Evolutionary conservation across 305 asterid genomes (phyloP).

Genomic region (Andrographis paniculata): DNA sequence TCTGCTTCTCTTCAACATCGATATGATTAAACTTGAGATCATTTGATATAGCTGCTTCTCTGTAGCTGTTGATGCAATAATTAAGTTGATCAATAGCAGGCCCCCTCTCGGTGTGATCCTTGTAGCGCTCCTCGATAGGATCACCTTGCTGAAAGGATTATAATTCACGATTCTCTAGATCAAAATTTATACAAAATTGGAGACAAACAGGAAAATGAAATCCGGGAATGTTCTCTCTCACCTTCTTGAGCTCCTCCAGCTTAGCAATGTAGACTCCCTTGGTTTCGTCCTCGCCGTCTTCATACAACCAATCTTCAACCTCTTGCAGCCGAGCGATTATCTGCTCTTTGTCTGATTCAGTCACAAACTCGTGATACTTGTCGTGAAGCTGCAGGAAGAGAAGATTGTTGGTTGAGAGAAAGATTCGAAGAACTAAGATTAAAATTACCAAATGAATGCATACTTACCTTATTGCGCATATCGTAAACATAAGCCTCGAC

Average conservation of each 20-base stretch:
- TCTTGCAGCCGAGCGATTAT: conserved; percentile 60
- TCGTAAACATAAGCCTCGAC: conserved; percentile 88
- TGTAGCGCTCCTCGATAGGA: conserved; percentile 73
- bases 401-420: conserved; percentile 8
- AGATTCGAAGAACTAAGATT: neutral
- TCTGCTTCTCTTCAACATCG: conserved; percentile 55
- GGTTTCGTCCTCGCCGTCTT: conserved; percentile 90
- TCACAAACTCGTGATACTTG: conserved; percentile 50
- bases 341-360: conserved; percentile 65
- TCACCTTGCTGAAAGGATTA: conserved; percentile 61
- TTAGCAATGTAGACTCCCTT: conserved; percentile 76
- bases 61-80: conserved; percentile 64
- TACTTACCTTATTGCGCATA: conserved; percentile 64
- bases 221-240: conserved; percentile 5
- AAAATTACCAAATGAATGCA: neutral
- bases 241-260: conserved; percentile 82
- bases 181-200: neutral
- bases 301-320: conserved; percentile 83
- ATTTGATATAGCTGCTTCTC: conserved; percentile 58
- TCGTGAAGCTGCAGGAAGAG: conserved; percentile 54
- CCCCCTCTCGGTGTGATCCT: conserved; percentile 67
- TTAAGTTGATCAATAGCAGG: conserved; percentile 48
- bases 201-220: neutral
- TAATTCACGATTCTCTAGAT: neutral
- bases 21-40: conserved; percentile 80